A percentile compares a stretch with the other conserved stretches of the same genome.
phyloP scores from a whole-genome alignment of 805 yeast genomes.

The Candida ovalis region DNA sequence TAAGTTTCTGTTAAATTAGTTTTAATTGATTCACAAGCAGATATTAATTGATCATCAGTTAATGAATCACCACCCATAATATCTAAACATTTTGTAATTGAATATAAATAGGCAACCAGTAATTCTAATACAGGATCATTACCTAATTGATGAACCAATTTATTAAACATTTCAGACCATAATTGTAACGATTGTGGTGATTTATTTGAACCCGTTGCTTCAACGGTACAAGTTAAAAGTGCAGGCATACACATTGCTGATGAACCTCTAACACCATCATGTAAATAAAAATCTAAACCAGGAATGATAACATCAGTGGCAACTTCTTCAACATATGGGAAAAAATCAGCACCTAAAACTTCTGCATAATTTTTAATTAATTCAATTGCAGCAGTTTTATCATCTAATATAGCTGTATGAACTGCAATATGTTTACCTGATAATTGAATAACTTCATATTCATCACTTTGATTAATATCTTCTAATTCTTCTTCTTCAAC shows the following conservation, averaged over 20 bases:
- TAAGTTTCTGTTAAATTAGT: slow-evolving; percentile 62
- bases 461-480: slow-evolving; percentile 77
- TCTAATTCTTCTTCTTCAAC: slow-evolving; percentile 88
- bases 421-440: slow-evolving; percentile 93
- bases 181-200: slow-evolving; percentile 59
- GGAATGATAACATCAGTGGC: slow-evolving; percentile 80
- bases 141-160: slow-evolving; percentile 62
- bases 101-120: slow-evolving; percentile 69
- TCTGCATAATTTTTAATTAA: slow-evolving; percentile 79
- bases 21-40: slow-evolving; percentile 56
- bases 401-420: slow-evolving; percentile 91
- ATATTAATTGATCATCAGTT: slow-evolving; percentile 48
- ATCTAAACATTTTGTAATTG: slow-evolving; percentile 63
- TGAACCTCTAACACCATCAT: slow-evolving; percentile 91
- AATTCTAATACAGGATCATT: slow-evolving; percentile 83
- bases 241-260: slow-evolving; percentile 84
- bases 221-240: slow-evolving; percentile 59
- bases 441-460: slow-evolving; percentile 90
- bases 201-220: slow-evolving; percentile 45
- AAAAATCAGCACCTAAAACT: slow-evolving; percentile 76
- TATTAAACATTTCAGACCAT: slow-evolving; percentile 69
- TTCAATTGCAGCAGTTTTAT: slow-evolving; percentile 90
- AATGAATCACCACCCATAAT: slow-evolving; percentile 64
- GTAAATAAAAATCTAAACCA: slow-evolving; percentile 84
- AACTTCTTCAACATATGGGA: slow-evolving; percentile 76